Conservation (phyloP, 2,329 filamentous ascomycete genomes). For the Hypoxylon sp. region DNA sequence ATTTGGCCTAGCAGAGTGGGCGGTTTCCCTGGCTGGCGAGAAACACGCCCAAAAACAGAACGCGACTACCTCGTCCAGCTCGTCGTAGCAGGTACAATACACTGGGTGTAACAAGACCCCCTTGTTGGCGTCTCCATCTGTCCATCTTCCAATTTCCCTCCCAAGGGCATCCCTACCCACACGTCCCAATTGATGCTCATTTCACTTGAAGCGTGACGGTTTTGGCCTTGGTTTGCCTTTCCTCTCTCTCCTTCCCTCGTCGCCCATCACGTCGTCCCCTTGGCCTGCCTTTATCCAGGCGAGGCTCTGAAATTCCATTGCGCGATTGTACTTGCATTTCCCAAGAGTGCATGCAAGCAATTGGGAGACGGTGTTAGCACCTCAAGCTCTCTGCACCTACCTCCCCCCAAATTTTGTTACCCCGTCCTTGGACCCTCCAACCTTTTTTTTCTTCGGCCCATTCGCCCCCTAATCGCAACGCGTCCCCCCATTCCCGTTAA, state of each 20-base stretch:
- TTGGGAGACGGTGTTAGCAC: constrained; percentile 38
- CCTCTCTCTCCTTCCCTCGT: constrained; percentile 38
- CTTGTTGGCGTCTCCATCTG: constrained; percentile 46
- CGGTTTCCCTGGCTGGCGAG: constrained; percentile 16
- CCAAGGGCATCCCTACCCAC: constrained; percentile 43
- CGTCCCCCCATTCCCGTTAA: constrained; percentile 31
- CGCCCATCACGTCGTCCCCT: constrained; percentile 39
- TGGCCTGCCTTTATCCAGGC: constrained; percentile 40
- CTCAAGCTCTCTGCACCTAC: constrained; percentile 30
- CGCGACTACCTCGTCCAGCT: not conserved
- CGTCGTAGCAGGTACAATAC: constrained; percentile 17
- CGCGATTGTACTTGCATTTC: constrained; percentile 14
- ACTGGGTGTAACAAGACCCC: constrained; percentile 34
- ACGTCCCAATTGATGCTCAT: constrained; percentile 40
- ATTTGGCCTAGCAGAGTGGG: constrained; percentile 23
- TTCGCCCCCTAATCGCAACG: constrained; percentile 35
- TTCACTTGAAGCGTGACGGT: constrained; percentile 32
- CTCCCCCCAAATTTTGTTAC: not conserved
- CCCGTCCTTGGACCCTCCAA: constrained; percentile 17
- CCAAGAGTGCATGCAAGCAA: constrained; percentile 26
- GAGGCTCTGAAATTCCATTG: constrained; percentile 30
- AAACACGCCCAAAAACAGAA: constrained; percentile 29
- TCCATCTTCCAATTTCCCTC: constrained; percentile 48
- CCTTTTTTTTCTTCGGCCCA: constrained; percentile 20
- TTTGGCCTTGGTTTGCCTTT: constrained; percentile 27